Percentiles rank a stretch among this genome's conserved stretches.
phyloP scores from a whole-genome alignment of 805 yeast genomes.

The Saccharomyces kudriavzevii region DNA sequence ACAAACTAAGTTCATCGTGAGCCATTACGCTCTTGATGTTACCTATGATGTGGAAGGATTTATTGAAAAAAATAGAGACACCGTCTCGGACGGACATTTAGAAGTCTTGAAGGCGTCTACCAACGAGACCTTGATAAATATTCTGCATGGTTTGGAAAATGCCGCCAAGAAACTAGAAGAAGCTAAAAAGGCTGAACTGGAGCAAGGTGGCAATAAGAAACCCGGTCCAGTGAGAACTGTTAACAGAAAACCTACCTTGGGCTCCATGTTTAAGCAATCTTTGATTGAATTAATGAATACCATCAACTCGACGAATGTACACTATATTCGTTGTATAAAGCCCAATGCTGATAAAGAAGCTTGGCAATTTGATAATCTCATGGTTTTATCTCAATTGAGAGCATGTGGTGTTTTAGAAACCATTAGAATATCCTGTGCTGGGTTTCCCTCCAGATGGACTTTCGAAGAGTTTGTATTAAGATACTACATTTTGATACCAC shows the following conservation, averaged over 20 bases:
- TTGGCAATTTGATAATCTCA: constrained; percentile 90
- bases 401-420: constrained; percentile 99
- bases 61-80: constrained; percentile 93
- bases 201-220: constrained; percentile 27
- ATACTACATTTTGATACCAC: constrained; percentile 73
- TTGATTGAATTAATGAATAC: constrained; percentile 88
- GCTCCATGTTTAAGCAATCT: constrained; percentile 87
- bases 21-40: constrained; percentile 93
- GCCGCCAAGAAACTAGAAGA: constrained; percentile 41
- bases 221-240: constrained; percentile 40
- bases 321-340: constrained; percentile 93
- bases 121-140: constrained; percentile 56
- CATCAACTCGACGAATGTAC: constrained; percentile 89
- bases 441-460: constrained; percentile 94
- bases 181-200: constrained; percentile 26
- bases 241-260: constrained; percentile 81
- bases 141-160: constrained; percentile 58
- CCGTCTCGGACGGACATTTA: constrained; percentile 91
- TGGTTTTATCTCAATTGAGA: constrained; percentile 90
- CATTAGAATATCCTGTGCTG: constrained; percentile 92
- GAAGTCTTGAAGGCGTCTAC: constrained; percentile 69
- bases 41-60: constrained; percentile 88
- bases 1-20: constrained; percentile 77
- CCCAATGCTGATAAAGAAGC: constrained; percentile 92
- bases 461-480: constrained; percentile 87